phyloP scores from a whole-genome alignment of 2,329 filamentous ascomycete species.

The Plenodomus lindquistii region DNA sequence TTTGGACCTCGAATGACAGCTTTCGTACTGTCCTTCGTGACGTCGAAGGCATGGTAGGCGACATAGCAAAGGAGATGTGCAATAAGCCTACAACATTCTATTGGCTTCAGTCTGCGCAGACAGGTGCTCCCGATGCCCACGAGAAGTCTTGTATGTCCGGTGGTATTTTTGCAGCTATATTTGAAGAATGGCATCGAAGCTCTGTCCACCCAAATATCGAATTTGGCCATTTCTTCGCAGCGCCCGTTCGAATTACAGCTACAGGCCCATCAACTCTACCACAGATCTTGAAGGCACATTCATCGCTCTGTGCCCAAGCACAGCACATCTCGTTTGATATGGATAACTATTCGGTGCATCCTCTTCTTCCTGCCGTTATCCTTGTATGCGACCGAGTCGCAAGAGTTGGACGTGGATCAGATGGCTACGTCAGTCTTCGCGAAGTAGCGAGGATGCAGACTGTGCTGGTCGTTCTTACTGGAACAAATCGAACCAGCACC shows the following conservation, averaged over 20 bases:
- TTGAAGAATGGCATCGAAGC: conserved; percentile 14
- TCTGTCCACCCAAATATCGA: conserved; percentile 10
- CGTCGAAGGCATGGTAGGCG: conserved; percentile 9
- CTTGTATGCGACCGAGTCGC: conserved; percentile 14
- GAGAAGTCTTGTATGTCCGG: conserved; percentile 8
- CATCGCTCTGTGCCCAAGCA: conserved; percentile 11
- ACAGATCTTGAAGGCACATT: conserved; percentile 11
- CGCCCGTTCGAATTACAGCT: conserved; percentile 12
- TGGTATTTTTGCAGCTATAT: conserved; percentile 12
- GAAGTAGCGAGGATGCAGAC: conserved; percentile 10
- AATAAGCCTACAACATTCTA: conserved; percentile 17
- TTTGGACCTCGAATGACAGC: conserved; percentile 5
- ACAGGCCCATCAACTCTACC: conserved; percentile 12
- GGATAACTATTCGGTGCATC: conserved; percentile 13
- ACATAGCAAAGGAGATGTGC: conserved; percentile 12
- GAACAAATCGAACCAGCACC: conserved; percentile 5
- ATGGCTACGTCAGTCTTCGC: conserved; percentile 16
- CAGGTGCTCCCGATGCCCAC: conserved; percentile 3
- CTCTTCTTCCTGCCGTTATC: conserved; percentile 10
- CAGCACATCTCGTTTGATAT: conserved; percentile 6
- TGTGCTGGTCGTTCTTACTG: conserved; percentile 11
- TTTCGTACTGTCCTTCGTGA: conserved; percentile 8
- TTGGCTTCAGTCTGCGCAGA: conserved; percentile 14
- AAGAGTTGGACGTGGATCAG: conserved; percentile 2
- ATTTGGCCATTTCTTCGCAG: conserved; percentile 19